These are phyloP conservation scores for Leccinum boreale DNA, from an alignment of 768 basidiomycete genomes.

Conservation along the genomic window DNA sequence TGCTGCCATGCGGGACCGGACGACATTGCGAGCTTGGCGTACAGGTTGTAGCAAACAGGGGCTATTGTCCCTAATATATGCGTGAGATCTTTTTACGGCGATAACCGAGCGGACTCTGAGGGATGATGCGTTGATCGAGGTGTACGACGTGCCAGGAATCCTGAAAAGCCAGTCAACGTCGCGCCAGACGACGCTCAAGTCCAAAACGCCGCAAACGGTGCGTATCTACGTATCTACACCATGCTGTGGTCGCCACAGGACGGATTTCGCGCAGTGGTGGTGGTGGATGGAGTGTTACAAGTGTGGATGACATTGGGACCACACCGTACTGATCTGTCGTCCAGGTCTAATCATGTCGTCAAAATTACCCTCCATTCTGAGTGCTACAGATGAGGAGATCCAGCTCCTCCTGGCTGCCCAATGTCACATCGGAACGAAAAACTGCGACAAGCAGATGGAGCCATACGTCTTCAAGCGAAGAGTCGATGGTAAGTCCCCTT, in stretches of 20 bases:
- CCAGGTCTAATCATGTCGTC: constrained; percentile 56
- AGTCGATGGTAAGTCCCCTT: constrained; percentile 71
- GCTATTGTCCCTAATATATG: constrained; percentile 1
- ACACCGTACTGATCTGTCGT: constrained; percentile 25
- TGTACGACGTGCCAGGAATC: constrained; percentile 22
- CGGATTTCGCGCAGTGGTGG: constrained; percentile 7
- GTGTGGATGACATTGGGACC: constrained; percentile 27
- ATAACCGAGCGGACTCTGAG: constrained; percentile 21
- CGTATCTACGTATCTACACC: constrained; percentile 22
- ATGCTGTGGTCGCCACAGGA: constrained; percentile 6
- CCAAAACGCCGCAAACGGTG: constrained; percentile 39
- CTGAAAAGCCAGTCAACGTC: constrained; percentile 36
- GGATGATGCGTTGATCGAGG: constrained; percentile 2
- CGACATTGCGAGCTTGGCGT: constrained; percentile 39
- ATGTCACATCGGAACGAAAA: constrained; percentile 97
- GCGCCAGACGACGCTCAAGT: constrained; percentile 38
- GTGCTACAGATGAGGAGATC: constrained; percentile 97
- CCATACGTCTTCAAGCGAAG: constrained; percentile 98
- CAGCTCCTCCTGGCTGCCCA: constrained; percentile 93
- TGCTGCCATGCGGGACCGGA: constrained; percentile 62
- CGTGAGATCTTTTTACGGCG: constrained; percentile 23
- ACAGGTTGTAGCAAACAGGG: constrained; percentile 8
- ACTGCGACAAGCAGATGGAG: constrained; percentile 99
- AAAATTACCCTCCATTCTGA: constrained; percentile 91
- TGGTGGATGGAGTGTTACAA: constrained; percentile 35